Evolutionary conservation across 1,284 basidiomycete species (phyloP), one percentile per base, ranked within the genome.

Genomic region (Fomitopsis schrenkii): DNA sequence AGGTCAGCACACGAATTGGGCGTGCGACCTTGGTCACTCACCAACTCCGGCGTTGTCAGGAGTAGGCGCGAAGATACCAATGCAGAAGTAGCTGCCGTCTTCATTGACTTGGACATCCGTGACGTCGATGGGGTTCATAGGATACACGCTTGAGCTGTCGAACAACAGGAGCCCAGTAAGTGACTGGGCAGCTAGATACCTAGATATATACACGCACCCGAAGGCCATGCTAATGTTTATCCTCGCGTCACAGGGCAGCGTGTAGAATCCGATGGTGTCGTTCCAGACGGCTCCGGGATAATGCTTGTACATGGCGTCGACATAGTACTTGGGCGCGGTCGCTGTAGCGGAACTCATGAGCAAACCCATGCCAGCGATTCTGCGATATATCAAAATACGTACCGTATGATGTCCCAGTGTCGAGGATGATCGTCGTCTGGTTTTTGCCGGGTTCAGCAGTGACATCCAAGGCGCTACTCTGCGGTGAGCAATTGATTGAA

Each of bases 271-370:
- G 3, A 55, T 30, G 8, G 28, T 42, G n/a, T 59, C 45, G 44
- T 59, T 58, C 40, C 55, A 64, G 10, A 35, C 28, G 2, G 66
- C 64, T 0, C 67, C 66, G 12, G 69, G 65, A 9, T 68, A 10
- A 42, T 64, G 50, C 48, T 59, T 58, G 58, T 68, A 70, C 42
- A 70, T 62, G 5, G 65, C 64, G 41, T 70, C 64, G 14, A 65
- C 65, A 50, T 67, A 66, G 44, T 58, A 63, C 17, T 15, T 30
- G 14, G 65, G 65, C 8, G 62, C 68, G 4, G 52, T 56, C 5
- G 59, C 68, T 69, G 33, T 2, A 8, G 9, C 15, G 6, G n/a
- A 26, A 17, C 10, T 15, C 41, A 17, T 48, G 5, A 57, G 41
- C 10, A 26, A 46, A 9, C 2, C 22, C 12, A 28, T 46, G 3